Percentiles rank a stretch among this genome's conserved stretches.
phyloP scores from a whole-genome alignment of 495 filamentous ascomycete species.

The Lasiosphaeria ovina region DNA sequence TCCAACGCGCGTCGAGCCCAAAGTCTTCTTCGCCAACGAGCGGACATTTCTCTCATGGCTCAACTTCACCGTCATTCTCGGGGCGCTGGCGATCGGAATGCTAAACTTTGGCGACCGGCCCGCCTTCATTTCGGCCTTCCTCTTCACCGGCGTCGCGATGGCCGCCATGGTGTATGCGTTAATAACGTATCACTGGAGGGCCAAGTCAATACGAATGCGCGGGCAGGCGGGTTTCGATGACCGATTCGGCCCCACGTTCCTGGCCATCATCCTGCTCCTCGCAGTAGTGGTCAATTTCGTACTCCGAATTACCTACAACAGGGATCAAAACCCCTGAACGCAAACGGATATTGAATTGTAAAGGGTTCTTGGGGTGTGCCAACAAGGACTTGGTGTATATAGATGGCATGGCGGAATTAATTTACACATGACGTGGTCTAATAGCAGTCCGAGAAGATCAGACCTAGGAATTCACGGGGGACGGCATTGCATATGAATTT shows the following conservation, averaged over 20 bases:
- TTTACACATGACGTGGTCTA: no score
- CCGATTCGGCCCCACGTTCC: conserved; percentile 83
- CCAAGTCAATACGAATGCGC: conserved; percentile 83
- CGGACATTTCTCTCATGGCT: conserved; percentile 99
- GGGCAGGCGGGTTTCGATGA: conserved; percentile 97
- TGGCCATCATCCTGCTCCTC: conserved; percentile 78
- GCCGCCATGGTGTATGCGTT: conserved; percentile 93
- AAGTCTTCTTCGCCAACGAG: conserved; percentile 99
- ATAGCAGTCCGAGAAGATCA: no score
- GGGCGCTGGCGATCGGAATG: conserved; percentile 90
- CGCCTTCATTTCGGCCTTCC: conserved; percentile 83
- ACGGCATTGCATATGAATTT: no score
- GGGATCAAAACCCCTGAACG: conserved; percentile 31
- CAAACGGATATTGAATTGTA: neutral
- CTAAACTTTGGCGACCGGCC: conserved; percentile 96
- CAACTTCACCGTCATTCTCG: conserved; percentile 97
- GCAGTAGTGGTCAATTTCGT: conserved; percentile 95
- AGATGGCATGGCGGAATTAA: no score
- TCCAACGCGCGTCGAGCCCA: conserved; percentile 95
- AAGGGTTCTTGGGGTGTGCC: neutral
- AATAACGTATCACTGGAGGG: conserved; percentile 94
- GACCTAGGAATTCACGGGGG: no score
- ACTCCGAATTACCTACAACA: conserved; percentile 65
- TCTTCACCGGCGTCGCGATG: conserved; percentile 96
- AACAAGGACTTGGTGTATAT: neutral